Percentiles rank a stretch among this genome's conserved stretches.
phyloP scores from a whole-genome alignment of 345 rosid genomes.

The Salix caprea region DNA sequence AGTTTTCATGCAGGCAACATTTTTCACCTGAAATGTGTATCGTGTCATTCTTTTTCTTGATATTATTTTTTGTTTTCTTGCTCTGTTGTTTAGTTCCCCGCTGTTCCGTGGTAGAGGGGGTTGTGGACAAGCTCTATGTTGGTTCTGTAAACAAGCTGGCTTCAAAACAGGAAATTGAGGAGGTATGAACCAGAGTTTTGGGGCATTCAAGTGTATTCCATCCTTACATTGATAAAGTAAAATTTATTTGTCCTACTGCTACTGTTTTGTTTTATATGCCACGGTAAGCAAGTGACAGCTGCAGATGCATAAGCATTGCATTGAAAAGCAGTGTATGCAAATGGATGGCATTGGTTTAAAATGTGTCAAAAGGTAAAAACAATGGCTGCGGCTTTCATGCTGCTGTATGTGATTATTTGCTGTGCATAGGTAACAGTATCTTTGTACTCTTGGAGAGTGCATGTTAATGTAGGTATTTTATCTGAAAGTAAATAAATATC shows the following conservation, averaged over 20 bases:
- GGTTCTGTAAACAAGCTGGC: slow-evolving; percentile 66
- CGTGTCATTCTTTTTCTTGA: background rate
- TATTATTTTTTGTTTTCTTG: slow-evolving; percentile 6
- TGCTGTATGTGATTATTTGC: background rate
- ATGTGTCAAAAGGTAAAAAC: background rate
- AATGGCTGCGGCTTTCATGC: background rate
- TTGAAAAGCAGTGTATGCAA: background rate
- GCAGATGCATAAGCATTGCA: background rate
- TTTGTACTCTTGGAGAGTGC: background rate
- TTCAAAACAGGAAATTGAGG: slow-evolving; percentile 57
- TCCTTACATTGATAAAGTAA: background rate
- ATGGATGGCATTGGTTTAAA: background rate
- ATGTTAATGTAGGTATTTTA: background rate
- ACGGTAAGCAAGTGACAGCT: background rate
- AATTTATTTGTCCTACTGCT: background rate
- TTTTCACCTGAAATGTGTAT: background rate
- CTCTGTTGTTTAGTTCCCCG: background rate
- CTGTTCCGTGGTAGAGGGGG: slow-evolving; percentile 27
- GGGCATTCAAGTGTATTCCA: slow-evolving; percentile 3
- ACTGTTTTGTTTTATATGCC: too few relatives aligned
- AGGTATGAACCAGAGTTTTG: slow-evolving; percentile 41
- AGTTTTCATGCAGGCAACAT: background rate
- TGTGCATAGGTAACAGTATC: background rate
- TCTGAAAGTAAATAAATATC: background rate
- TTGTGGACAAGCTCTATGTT: slow-evolving; percentile 65